A percentile compares a stretch with the other conserved stretches of the same genome.
phyloP scores from a whole-genome alignment of 441 rosid genomes.

The Populus trichocarpa region DNA sequence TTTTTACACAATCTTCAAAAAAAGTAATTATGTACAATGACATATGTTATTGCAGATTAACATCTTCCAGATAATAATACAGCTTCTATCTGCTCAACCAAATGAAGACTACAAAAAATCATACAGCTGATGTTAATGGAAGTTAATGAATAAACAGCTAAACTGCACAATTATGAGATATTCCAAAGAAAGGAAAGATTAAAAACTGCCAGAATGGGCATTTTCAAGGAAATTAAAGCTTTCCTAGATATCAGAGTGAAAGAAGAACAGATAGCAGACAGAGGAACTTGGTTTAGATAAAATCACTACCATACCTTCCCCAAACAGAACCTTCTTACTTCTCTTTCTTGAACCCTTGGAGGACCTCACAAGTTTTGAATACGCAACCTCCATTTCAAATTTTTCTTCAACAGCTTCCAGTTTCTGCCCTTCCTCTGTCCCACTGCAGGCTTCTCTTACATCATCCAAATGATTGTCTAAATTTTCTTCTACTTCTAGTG shows the following conservation, averaged over 20 bases:
- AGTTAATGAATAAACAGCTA: not conserved
- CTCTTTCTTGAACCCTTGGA: constrained; percentile 58
- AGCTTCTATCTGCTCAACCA: not conserved
- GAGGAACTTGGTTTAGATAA: not conserved
- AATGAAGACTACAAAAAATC: not conserved
- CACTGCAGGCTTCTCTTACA: constrained; percentile 83
- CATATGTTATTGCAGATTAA: not conserved
- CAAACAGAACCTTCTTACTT: constrained; percentile 71
- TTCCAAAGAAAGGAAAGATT: not conserved
- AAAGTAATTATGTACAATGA: not conserved
- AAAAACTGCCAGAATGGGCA: not conserved
- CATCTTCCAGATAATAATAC: not conserved
- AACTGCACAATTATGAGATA: not conserved
- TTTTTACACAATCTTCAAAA: not conserved
- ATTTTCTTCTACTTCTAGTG: constrained; percentile 39
- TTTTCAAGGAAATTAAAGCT: not conserved
- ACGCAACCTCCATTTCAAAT: constrained; percentile 37
- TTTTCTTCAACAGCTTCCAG: constrained; percentile 39
- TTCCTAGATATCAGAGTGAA: not conserved
- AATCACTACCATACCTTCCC: constrained; percentile 47
- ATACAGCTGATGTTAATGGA: not conserved
- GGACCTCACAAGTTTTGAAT: constrained; percentile 41
- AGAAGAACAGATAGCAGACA: not conserved
- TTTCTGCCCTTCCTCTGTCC: constrained; percentile 70
- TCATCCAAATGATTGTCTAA: constrained; percentile 58